phyloP scores from a whole-genome alignment of 352 stramenopile species.

The Globisporangium rhizosaccharum region DNA sequence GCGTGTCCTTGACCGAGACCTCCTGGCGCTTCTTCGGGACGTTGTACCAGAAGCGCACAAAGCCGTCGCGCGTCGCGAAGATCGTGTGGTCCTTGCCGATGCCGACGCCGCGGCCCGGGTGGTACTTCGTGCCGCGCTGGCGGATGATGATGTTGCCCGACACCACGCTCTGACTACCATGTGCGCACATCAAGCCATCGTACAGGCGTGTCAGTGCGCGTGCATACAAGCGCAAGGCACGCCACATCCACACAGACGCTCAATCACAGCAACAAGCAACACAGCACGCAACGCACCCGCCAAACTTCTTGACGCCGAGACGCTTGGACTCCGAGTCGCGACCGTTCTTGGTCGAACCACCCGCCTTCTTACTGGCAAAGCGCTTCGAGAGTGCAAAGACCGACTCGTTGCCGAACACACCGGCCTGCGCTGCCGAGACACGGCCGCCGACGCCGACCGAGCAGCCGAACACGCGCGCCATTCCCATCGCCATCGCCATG shows the following conservation, averaged over 20 bases:
- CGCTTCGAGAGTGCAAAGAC: conserved; percentile 49
- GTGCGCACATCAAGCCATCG: neutral
- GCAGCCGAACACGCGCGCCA: conserved; percentile 55
- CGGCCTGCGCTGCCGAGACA: conserved; percentile 11
- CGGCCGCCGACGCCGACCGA: conserved; percentile 19
- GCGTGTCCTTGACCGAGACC: conserved; percentile 78
- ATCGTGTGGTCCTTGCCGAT: conserved; percentile 94
- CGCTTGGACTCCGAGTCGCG: conserved; percentile 95
- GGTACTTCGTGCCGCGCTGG: conserved; percentile 96
- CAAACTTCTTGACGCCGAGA: conserved; percentile 97
- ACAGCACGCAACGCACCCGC: conserved; percentile 46
- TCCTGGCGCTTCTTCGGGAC: conserved; percentile 79
- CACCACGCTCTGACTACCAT: conserved; percentile 69
- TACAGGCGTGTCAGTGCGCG: neutral
- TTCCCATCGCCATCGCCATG: conserved; percentile 73
- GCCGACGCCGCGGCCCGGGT: conserved; percentile 91
- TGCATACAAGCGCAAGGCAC: neutral
- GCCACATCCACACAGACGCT: neutral
- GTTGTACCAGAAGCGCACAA: conserved; percentile 91
- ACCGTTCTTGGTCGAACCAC: conserved; percentile 96
- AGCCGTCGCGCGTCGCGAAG: conserved; percentile 83
- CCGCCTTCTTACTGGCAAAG: conserved; percentile 95
- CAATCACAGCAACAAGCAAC: neutral
- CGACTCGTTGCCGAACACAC: conserved; percentile 24
- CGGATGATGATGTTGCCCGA: conserved; percentile 97